Evolutionary conservation across 768 basidiomycete species (phyloP), one percentile per base, ranked within the genome.

Genomic region (Mycena olivaceomarginata): DNA sequence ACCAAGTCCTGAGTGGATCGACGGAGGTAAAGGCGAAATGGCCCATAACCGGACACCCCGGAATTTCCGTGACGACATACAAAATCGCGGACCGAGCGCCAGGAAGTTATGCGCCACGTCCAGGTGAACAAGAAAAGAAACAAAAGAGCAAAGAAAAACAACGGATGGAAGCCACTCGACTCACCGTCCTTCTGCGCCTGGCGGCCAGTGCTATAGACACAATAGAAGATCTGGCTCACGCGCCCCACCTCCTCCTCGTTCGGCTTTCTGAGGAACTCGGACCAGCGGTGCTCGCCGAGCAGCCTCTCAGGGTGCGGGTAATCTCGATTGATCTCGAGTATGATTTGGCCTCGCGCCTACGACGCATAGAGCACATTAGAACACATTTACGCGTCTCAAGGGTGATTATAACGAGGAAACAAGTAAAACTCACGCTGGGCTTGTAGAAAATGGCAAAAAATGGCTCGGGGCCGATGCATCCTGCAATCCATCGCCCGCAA

Each of bases 251-350:
- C 89, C 45, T 90, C 86, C 0, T 74, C 74, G 7, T 67, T 81
- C 2, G 89, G 88, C 7, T 85, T 84, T 76, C 82, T 85, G 20
- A 92, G 82, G 68, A 92, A 88, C 41, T 90, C 85, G 22, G 68
- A 70, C 90, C 91, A 92, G 18, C 85, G 84, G 76, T 92, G 91
- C 78, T 90, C 90, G 70, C 91, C 91, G 2, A 92, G 82, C 16
- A 92, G 77, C 16, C 81, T 80, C 31, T 85, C 82, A 20, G 85
- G 84, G 59, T 86, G 80, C 20, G 78, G 79, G 66, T 84, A 89
- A 5, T 80, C 78, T 72, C 87, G 87, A 45, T 87, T 85, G 73
- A 92, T 82, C 74, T 92, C 90, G 31, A 91, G 80, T 11, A 91
- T 80, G n/a, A 91, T 87, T 85, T 89, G 90, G 6, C 87, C 88